A percentile compares a stretch with the other conserved stretches of the same genome.
phyloP scores from a whole-genome alignment of 768 basidiomycete genomes.

The Cystoderma amianthinum region DNA sequence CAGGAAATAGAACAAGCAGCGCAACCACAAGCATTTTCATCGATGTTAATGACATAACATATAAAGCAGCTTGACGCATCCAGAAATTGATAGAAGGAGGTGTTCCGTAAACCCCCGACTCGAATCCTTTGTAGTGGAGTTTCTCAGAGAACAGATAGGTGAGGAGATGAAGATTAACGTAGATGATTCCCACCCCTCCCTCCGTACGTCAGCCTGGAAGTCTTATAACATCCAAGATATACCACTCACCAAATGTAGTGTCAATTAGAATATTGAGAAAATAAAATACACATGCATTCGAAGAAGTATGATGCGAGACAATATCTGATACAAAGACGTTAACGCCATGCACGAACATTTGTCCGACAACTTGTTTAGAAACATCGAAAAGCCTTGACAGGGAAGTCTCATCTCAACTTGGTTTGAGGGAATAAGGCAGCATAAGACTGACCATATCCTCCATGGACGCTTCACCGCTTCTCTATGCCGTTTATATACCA shows the following conservation, averaged over 20 bases:
- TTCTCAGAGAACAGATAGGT: slow-evolving; percentile 61
- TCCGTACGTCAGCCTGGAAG: no score
- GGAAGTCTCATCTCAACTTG: slow-evolving; percentile 7
- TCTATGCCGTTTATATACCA: slow-evolving; percentile 83
- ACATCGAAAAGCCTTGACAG: slow-evolving; percentile 79
- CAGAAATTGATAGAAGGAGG: slow-evolving; percentile 74
- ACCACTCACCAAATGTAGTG: slow-evolving; percentile 78
- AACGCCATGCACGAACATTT: slow-evolving; percentile 71
- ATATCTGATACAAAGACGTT: slow-evolving; percentile 78
- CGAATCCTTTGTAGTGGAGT: slow-evolving; percentile 65
- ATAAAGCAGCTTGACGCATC: slow-evolving; percentile 74
- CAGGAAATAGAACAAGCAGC: slow-evolving; percentile 65
- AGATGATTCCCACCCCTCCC: slow-evolving; percentile 84
- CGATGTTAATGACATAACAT: slow-evolving; percentile 68
- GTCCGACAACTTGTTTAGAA: slow-evolving; percentile 85
- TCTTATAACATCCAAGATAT: no score
- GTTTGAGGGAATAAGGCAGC: neutral
- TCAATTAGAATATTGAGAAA: slow-evolving; percentile 92
- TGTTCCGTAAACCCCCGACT: slow-evolving; percentile 83
- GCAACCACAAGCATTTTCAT: slow-evolving; percentile 92
- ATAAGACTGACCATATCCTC: slow-evolving; percentile 73
- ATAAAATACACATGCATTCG: slow-evolving; percentile 88
- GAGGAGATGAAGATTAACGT: slow-evolving; percentile 56
- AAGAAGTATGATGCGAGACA: slow-evolving; percentile 58
- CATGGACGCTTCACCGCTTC: slow-evolving; percentile 84